Conservation (phyloP, 805 yeast genomes). For the Torulaspora delbrueckii region DNA sequence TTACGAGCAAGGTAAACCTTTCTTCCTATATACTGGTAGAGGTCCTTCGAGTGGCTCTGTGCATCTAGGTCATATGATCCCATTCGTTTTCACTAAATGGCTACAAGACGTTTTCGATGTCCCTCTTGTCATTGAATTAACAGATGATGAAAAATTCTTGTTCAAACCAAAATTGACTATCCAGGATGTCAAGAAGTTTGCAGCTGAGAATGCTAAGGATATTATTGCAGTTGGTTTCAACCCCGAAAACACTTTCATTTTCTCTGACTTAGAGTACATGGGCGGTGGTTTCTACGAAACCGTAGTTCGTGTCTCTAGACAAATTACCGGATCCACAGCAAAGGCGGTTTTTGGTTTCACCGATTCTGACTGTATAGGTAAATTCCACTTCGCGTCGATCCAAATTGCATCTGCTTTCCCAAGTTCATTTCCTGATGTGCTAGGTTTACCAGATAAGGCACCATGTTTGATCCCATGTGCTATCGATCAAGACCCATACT, state of each 20-base stretch:
- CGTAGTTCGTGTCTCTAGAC: slow-evolving; percentile 87
- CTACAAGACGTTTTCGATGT: slow-evolving; percentile 95
- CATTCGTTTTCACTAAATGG: slow-evolving; percentile 95
- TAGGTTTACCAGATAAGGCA: slow-evolving; percentile 81
- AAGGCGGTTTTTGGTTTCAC: slow-evolving; percentile 94
- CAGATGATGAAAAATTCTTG: slow-evolving; percentile 95
- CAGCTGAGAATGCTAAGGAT: slow-evolving; percentile 83
- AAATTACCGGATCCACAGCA: slow-evolving; percentile 95
- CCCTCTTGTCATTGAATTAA: slow-evolving; percentile 87
- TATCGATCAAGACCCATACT: slow-evolving; percentile 97
- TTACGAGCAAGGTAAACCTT: slow-evolving; percentile 92
- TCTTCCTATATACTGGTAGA: slow-evolving; percentile 93
- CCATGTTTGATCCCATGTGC: slow-evolving; percentile 99
- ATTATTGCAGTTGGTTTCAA: slow-evolving; percentile 92
- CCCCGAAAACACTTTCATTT: slow-evolving; percentile 90
- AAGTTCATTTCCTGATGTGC: slow-evolving; percentile 88
- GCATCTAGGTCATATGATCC: slow-evolving; percentile 97
- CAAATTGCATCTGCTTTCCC: slow-evolving; percentile 97
- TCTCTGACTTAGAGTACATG: slow-evolving; percentile 90
- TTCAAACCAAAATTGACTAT: slow-evolving; percentile 88
- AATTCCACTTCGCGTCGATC: slow-evolving; percentile 88
- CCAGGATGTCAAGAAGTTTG: slow-evolving; percentile 77
- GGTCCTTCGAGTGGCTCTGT: slow-evolving; percentile 93
- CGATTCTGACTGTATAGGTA: slow-evolving; percentile 93
- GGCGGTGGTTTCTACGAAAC: slow-evolving; percentile 91